Conservation (phyloP, 257 asterid genomes). For the Catharanthus roseus region DNA sequence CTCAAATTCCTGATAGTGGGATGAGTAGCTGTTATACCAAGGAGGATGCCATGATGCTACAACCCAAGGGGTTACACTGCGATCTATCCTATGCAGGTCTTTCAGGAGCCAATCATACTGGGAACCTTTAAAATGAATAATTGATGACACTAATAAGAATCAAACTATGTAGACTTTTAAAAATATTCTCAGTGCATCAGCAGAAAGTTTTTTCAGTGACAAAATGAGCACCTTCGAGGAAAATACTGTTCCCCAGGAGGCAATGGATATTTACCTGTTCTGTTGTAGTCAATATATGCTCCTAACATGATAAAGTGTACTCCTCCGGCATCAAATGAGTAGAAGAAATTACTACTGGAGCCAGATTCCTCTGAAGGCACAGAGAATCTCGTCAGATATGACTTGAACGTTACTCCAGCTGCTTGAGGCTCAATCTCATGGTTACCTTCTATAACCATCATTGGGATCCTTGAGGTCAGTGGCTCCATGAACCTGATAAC, state of each 20-base stretch:
- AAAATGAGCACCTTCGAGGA: too few species aligned
- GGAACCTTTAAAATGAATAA: conserved; percentile 33
- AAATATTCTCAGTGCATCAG: background rate
- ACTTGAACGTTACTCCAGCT: too few species aligned
- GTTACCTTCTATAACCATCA: conserved; percentile 93
- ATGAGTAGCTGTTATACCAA: conserved; percentile 81
- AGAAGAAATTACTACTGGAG: conserved; percentile 57
- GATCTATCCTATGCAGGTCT: conserved; percentile 52
- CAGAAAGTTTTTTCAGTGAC: too few species aligned
- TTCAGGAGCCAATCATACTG: conserved; percentile 73
- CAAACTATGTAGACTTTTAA: background rate
- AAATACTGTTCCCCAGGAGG: background rate
- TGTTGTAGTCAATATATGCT: conserved; percentile 69
- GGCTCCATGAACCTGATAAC: conserved; percentile 78
- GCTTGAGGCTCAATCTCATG: conserved; percentile 88
- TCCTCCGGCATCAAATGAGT: conserved; percentile 83
- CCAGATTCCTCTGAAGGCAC: conserved; percentile 80
- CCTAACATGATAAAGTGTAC: conserved; percentile 80
- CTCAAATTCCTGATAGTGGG: conserved; percentile 87
- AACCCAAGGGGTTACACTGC: conserved; percentile 66
- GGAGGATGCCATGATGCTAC: conserved; percentile 89
- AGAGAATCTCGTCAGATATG: conserved; percentile 60
- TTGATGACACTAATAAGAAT: too few species aligned
- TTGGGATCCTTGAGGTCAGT: conserved; percentile 61
- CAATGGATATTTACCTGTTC: conserved; percentile 42